Conservation (phyloP, 2,329 filamentous ascomycete genomes). For the Pezicula carpinea region DNA sequence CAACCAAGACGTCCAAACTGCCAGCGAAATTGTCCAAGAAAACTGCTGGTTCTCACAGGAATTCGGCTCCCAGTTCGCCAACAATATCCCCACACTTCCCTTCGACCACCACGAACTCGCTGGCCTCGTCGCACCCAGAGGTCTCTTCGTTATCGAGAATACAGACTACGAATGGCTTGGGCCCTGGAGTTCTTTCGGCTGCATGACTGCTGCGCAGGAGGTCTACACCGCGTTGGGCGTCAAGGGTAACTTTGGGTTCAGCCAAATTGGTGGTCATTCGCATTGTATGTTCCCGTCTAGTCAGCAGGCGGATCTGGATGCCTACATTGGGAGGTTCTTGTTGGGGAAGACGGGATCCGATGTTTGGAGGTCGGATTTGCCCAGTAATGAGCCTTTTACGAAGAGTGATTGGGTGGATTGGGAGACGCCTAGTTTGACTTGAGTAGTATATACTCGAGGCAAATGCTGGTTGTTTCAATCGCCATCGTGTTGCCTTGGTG, state of each 20-base stretch:
- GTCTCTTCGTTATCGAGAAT: slow-evolving; percentile 52
- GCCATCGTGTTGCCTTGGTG: too few relatives aligned
- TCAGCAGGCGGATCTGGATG: slow-evolving; percentile 38
- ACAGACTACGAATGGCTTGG: slow-evolving; percentile 45
- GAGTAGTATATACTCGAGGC: too few relatives aligned
- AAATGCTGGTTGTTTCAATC: too few relatives aligned
- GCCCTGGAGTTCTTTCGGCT: slow-evolving; percentile 45
- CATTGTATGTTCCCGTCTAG: slow-evolving; percentile 47
- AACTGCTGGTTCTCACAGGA: slow-evolving; percentile 58
- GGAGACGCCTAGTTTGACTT: slow-evolving; percentile 21
- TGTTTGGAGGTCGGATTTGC: slow-evolving; percentile 5
- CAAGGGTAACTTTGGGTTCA: slow-evolving; percentile 46
- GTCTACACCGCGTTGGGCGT: slow-evolving; percentile 51
- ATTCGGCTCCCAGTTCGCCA: slow-evolving; percentile 46
- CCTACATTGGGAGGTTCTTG: slow-evolving; percentile 46
- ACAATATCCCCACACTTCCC: slow-evolving; percentile 40
- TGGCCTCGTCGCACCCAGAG: slow-evolving; percentile 52
- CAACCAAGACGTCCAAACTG: slow-evolving; percentile 53
- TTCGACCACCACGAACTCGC: slow-evolving; percentile 55
- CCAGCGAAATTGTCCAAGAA: slow-evolving; percentile 52
- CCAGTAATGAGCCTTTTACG: slow-evolving; percentile 17
- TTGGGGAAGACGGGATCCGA: slow-evolving; percentile 25
- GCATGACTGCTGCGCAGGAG: slow-evolving; percentile 47
- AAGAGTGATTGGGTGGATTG: slow-evolving; percentile 25
- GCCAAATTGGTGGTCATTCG: slow-evolving; percentile 40